These are phyloP conservation scores for Thielaviopsis euricoi DNA, from an alignment of 2,329 filamentous ascomycete genomes.

Conservation along the genomic window DNA sequence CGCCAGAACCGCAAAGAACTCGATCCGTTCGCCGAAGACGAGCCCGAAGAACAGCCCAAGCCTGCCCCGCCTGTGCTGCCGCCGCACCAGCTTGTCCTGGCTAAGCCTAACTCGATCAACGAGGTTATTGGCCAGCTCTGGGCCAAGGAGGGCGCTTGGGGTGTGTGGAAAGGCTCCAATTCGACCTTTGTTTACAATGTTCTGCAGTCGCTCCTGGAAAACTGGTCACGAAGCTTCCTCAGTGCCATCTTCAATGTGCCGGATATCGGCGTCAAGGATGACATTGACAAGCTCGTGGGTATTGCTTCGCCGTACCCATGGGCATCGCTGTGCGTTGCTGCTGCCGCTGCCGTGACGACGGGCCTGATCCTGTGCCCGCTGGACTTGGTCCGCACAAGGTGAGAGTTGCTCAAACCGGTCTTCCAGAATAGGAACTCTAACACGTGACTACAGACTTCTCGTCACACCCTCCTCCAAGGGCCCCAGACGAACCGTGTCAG, in stretches of 20 bases:
- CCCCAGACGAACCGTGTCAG: conserved; percentile 62
- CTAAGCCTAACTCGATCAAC: conserved; percentile 62
- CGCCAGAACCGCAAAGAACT: conserved; percentile 7
- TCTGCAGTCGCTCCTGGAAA: conserved; percentile 72
- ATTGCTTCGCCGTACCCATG: conserved; percentile 67
- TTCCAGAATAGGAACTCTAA: conserved; percentile 16
- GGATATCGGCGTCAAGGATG: conserved; percentile 59
- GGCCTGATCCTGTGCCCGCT: conserved; percentile 72
- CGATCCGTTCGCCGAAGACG: conserved; percentile 10
- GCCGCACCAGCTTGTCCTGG: conserved; percentile 52
- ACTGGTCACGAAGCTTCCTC: conserved; percentile 81
- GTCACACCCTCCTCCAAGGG: conserved; percentile 62
- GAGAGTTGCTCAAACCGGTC: conserved; percentile 19
- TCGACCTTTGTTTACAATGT: conserved; percentile 83
- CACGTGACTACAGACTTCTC: conserved; percentile 43
- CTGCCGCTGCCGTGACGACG: conserved; percentile 48
- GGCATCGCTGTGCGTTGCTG: conserved; percentile 59
- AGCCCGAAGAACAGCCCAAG: conserved; percentile 12
- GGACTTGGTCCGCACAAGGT: conserved; percentile 70
- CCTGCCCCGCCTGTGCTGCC: conserved; percentile 17
- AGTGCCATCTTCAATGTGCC: conserved; percentile 81
- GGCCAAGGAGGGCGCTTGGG: conserved; percentile 76
- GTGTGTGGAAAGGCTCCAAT: conserved; percentile 89
- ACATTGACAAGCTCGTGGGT: conserved; percentile 57
- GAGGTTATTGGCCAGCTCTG: conserved; percentile 80